phyloP scores from a whole-genome alignment of 73 alveolate species.

The Tetrahymena thermophila region DNA sequence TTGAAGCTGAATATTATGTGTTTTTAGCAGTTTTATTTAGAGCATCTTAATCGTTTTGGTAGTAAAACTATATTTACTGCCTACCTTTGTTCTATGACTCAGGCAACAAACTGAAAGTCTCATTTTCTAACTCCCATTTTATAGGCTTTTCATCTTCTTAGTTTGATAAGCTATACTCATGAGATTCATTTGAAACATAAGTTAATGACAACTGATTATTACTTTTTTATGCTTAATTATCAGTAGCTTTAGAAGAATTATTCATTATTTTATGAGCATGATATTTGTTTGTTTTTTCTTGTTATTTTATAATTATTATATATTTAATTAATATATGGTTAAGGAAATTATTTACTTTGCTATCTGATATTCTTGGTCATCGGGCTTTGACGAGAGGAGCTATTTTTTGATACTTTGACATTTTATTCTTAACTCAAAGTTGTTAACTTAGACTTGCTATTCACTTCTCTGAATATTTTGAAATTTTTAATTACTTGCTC shows the following conservation, averaged over 20 bases:
- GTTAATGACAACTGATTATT: not conserved
- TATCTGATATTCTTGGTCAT: not conserved
- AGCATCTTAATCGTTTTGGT: not conserved
- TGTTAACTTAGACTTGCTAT: not conserved
- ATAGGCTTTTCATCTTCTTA: not conserved
- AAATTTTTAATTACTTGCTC: not conserved
- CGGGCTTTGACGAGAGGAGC: not conserved
- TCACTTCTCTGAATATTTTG: not conserved
- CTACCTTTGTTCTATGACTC: not conserved
- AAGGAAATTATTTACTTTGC: not conserved
- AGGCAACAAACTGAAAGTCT: not conserved
- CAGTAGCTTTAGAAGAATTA: not conserved
- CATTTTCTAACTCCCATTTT: not conserved
- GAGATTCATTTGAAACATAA: not conserved
- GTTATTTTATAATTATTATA: too few species aligned
- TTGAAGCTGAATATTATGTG: not conserved
- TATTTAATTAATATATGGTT: not conserved
- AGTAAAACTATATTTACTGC: not conserved
- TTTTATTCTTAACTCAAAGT: not conserved
- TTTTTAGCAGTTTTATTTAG: not conserved
- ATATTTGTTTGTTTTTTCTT: not conserved
- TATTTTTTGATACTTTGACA: not conserved
- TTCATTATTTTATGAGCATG: not conserved
- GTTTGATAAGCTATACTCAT: not conserved
- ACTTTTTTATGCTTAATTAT: not conserved